phyloP scores from a whole-genome alignment of 768 basidiomycete species.

The Amanita subjunquillea region DNA sequence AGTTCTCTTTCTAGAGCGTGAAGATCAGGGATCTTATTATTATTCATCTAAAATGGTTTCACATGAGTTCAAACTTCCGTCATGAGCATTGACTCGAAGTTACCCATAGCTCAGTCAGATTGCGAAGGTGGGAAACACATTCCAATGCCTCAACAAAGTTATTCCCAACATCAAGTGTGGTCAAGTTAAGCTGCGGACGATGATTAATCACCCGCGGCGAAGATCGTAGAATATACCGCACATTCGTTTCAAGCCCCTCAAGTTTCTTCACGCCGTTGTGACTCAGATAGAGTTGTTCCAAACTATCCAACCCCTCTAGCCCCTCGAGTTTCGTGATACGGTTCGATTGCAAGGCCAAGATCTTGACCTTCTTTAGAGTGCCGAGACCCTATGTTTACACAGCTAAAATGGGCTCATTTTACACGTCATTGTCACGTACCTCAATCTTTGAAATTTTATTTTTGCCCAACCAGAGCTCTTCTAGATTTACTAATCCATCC shows the following conservation, averaged over 20 bases:
- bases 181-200: conserved; percentile 44
- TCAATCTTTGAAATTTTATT: conserved; percentile 90
- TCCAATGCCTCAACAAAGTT: conserved; percentile 78
- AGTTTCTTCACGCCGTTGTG: conserved; percentile 84
- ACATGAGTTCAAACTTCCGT: not conserved
- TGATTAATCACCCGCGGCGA: not conserved
- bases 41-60: conserved; percentile 57
- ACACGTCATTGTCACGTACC: conserved; percentile 26
- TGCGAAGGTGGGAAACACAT: conserved; percentile 65
- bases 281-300: conserved; percentile 89
- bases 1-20: conserved; percentile 60
- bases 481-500: conserved; percentile 68
- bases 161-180: conserved; percentile 79
- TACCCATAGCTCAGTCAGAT: conserved; percentile 94
- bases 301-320: conserved; percentile 55
- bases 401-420: not conserved
- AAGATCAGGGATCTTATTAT: conserved; percentile 75
- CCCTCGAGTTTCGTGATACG: conserved; percentile 83
- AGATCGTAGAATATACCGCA: conserved; percentile 22
- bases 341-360: conserved; percentile 90
- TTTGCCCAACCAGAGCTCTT: conserved; percentile 96
- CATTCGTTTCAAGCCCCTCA: conserved; percentile 82
- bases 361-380: conserved; percentile 62
- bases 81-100: conserved; percentile 12
- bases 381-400: conserved; percentile 46